A percentile compares a stretch with the other conserved stretches of the same genome.
phyloP scores from a whole-genome alignment of 202 grass and related monocot genomes.

The Panicum hallii region DNA sequence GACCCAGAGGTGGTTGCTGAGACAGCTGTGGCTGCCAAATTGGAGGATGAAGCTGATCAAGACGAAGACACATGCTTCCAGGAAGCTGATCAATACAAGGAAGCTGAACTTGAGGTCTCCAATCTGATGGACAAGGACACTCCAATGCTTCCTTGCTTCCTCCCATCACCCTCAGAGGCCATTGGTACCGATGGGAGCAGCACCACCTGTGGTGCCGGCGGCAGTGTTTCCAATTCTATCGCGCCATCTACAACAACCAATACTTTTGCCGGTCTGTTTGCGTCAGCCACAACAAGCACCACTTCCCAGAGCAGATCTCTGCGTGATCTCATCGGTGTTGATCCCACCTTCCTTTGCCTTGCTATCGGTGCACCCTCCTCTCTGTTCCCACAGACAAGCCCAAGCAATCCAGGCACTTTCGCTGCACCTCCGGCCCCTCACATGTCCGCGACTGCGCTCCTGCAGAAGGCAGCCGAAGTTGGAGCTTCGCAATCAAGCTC shows the following conservation, averaged over 20 bases:
- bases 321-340: slow-evolving; percentile 63
- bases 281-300: slow-evolving; percentile 56
- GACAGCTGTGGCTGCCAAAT: slow-evolving; percentile 32
- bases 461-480: slow-evolving; percentile 88
- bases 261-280: slow-evolving; percentile 62
- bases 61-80: slow-evolving; percentile 46
- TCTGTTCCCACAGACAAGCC: slow-evolving; percentile 50
- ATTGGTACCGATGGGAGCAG: slow-evolving; percentile 60
- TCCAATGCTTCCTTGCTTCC: slow-evolving; percentile 55
- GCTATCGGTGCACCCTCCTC: slow-evolving; percentile 51
- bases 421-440: slow-evolving; percentile 54
- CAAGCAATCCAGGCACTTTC: slow-evolving; percentile 51
- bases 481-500: slow-evolving; percentile 61
- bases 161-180: slow-evolving; percentile 54
- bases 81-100: slow-evolving; percentile 37
- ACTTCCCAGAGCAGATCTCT: slow-evolving; percentile 61
- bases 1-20: slow-evolving; percentile 38
- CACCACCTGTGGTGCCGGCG: slow-evolving; percentile 38
- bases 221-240: slow-evolving; percentile 54
- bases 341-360: slow-evolving; percentile 72
- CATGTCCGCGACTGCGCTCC: slow-evolving; percentile 88
- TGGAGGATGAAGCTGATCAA: slow-evolving; percentile 44
- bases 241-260: slow-evolving; percentile 55
- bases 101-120: slow-evolving; percentile 47
- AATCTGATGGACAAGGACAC: slow-evolving; percentile 52